phyloP scores from a whole-genome alignment of 106 monocot genomes.

The Cymbidium sinense region DNA sequence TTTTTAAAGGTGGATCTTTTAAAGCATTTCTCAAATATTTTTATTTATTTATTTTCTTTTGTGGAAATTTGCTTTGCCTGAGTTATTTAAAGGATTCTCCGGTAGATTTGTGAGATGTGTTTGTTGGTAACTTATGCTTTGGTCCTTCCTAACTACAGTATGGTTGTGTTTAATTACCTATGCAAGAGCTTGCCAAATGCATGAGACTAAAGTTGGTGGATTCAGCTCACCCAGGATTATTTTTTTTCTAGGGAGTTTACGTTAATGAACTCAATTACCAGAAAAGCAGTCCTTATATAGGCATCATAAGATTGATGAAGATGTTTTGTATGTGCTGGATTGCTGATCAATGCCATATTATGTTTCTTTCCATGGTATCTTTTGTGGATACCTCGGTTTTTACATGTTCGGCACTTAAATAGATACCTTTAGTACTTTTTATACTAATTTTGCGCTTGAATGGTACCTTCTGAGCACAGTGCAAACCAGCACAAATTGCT shows the following conservation, averaged over 20 bases:
- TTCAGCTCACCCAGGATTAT: not conserved
- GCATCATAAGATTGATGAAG: not conserved
- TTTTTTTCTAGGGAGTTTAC: too few relatives aligned
- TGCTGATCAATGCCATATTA: not conserved
- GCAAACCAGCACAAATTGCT: not conserved
- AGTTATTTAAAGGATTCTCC: not conserved
- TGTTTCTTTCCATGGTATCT: not conserved
- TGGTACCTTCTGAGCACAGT: not conserved
- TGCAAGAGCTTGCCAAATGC: not conserved
- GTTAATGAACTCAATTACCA: not conserved
- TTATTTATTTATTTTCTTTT: not conserved
- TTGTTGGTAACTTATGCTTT: not conserved
- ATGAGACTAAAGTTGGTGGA: not conserved
- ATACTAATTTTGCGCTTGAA: too few relatives aligned
- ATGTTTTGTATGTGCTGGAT: not conserved
- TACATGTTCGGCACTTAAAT: not conserved
- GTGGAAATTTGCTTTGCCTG: not conserved
- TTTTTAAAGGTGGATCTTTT: conserved; percentile 64
- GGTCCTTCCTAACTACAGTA: not conserved
- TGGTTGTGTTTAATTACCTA: not conserved
- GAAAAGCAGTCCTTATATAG: not conserved
- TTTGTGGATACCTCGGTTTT: not conserved
- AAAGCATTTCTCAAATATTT: not conserved
- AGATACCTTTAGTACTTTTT: not conserved
- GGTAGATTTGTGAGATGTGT: not conserved